A percentile compares a stretch with the other conserved stretches of the same genome.
These are phyloP conservation scores for Nakaseomyces nivariensis DNA, from an alignment of 1,139 yeast species.

Conservation along the genomic window DNA sequence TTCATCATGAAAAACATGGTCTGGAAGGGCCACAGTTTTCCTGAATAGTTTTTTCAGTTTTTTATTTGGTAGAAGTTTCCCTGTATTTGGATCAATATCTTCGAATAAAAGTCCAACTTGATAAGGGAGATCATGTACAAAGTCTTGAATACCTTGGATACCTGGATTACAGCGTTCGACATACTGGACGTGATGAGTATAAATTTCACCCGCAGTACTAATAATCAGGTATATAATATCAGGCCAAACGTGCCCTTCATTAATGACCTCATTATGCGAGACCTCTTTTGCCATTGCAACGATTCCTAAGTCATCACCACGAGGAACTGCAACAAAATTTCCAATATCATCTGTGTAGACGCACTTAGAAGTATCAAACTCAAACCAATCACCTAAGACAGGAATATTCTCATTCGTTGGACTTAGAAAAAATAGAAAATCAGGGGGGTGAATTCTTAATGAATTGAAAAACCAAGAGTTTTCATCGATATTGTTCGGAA, in stretches of 20 bases:
- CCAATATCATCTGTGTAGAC: slow-evolving; percentile 1
- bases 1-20: background rate
- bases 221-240: background rate
- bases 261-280: background rate
- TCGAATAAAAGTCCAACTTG: background rate
- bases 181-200: background rate
- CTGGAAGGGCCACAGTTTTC: background rate
- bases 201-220: background rate
- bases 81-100: background rate
- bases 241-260: background rate
- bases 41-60: background rate
- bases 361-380: background rate
- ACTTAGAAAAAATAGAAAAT: background rate
- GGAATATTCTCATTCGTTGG: background rate
- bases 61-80: background rate
- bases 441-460: background rate
- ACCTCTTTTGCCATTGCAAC: background rate
- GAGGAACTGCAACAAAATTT: background rate
- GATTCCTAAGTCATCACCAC: background rate
- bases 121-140: background rate
- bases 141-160: background rate
- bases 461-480: slow-evolving; percentile 1
- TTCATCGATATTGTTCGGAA: background rate
- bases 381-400: background rate
- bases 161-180: slow-evolving; percentile 1